Conservation (phyloP, 1,284 basidiomycete species). For the Pseudozyma sp. region DNA sequence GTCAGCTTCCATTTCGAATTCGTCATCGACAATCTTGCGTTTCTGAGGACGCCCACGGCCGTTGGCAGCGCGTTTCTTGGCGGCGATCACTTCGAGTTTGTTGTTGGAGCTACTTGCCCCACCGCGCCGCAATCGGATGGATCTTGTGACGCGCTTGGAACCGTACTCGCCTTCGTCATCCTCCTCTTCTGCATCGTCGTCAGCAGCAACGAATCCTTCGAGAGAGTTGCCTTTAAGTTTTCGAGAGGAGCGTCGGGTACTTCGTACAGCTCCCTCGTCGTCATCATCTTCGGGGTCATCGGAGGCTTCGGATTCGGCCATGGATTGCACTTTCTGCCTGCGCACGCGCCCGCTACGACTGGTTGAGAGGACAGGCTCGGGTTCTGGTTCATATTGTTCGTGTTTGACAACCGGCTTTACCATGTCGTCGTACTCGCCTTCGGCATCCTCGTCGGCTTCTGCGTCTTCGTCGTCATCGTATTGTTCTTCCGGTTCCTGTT, state of each 20-base stretch:
- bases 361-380: slow-evolving; percentile 15
- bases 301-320: slow-evolving; percentile 40
- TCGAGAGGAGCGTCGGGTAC: slow-evolving; percentile 22
- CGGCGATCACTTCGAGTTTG: slow-evolving; percentile 43
- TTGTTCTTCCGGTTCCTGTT: slow-evolving; percentile 29
- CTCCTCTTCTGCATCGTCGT: slow-evolving; percentile 61
- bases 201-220: slow-evolving; percentile 57
- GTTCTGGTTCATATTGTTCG: slow-evolving; percentile 29
- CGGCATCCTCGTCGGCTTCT: slow-evolving; percentile 32
- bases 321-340: slow-evolving; percentile 9
- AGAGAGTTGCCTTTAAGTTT: slow-evolving; percentile 34
- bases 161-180: slow-evolving; percentile 56
- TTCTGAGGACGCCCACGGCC: slow-evolving; percentile 20
- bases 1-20: slow-evolving; percentile 45
- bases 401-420: slow-evolving; percentile 5
- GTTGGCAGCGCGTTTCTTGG: slow-evolving; percentile 44
- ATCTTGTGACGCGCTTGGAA: slow-evolving; percentile 29
- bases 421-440: slow-evolving; percentile 23
- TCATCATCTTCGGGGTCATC: slow-evolving; percentile 33
- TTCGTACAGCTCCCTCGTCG: slow-evolving; percentile 28
- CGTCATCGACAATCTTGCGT: slow-evolving; percentile 31
- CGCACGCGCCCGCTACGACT: slow-evolving; percentile 52
- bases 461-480: slow-evolving; percentile 41
- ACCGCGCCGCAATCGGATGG: slow-evolving; percentile 33
- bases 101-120: slow-evolving; percentile 9